Evolutionary conservation across 1,284 basidiomycete species (phyloP), one percentile per base, ranked within the genome.

Genomic region (Rhodotorula sp.): DNA sequence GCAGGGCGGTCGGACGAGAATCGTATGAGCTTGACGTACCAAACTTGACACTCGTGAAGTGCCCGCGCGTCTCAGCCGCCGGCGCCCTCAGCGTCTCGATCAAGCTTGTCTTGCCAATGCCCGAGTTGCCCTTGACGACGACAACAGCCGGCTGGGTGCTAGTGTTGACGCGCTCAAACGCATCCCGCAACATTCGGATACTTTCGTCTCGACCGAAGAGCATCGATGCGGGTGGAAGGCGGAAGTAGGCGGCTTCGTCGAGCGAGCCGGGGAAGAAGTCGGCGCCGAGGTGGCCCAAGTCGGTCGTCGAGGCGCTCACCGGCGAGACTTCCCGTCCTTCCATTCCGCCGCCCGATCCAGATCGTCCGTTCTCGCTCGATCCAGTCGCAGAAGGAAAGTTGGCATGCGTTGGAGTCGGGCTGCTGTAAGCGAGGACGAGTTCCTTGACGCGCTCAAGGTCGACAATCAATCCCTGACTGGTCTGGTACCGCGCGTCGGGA

Each of bases 11-110:
- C n/a, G n/a, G n/a, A n/a, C n/a, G n/a, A n/a, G n/a, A n/a, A n/a
- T n/a, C n/a, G n/a, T n/a, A n/a, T n/a, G n/a, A 30, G 24, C 8
- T 48, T 15, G n/a, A 58, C 62, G 48, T 16, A 70, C 69, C 69
- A 24, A 74, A 74, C 55, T 74, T 74, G 61, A 72, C 70, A 28
- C 22, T 64, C n/a, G 72, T 70, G 51, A 53, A 72, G 40, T 69
- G 66, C 2, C 70, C 72, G 15, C 48, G 50, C 4, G 24, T 18
- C 20, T 62, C 34, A 11, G 62, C 55, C 4, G 61, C 68, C 26
- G 70, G 70, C 4, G 28, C 28, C 13, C 70, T 54, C n/a, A 74
- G 59, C 37, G 68, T 64, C 55, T 74, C 72, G 58, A 74, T 66
- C 44, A 74, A 55, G 28, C 63, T 69, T 22, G 70, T 72, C 64